Conservation (phyloP, 495 filamentous ascomycete genomes). For the Xylaria flabelliformis region DNA sequence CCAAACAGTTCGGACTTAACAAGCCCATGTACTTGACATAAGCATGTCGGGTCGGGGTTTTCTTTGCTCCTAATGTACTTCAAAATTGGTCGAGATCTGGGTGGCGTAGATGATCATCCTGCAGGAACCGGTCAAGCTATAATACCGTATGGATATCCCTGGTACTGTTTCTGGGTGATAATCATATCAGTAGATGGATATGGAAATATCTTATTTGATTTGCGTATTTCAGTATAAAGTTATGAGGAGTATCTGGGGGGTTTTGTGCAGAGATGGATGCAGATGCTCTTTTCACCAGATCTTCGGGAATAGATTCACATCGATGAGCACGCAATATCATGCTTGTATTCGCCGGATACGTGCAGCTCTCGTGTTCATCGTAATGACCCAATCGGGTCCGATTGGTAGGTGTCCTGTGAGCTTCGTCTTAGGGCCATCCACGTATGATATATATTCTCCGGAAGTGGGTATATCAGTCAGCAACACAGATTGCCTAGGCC, state of each 20-base stretch:
- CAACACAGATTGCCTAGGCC: background rate
- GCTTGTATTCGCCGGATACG: background rate
- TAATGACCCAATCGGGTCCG: background rate
- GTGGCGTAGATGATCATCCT: background rate
- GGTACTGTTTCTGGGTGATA: background rate
- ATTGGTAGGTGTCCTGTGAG: background rate
- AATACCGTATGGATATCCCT: constrained; percentile 1
- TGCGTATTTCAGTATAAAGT: background rate
- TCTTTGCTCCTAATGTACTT: background rate
- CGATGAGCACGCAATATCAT: background rate
- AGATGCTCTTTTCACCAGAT: background rate
- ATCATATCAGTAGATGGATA: background rate
- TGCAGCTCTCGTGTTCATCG: background rate
- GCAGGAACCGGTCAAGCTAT: background rate
- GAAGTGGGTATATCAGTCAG: background rate
- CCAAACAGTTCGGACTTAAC: background rate
- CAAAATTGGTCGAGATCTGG: background rate
- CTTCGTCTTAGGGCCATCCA: background rate
- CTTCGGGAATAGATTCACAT: background rate
- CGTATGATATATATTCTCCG: background rate
- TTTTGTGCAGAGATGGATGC: background rate
- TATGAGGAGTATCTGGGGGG: background rate
- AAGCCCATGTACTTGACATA: background rate
- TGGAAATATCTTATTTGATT: background rate
- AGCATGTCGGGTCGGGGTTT: background rate